These are phyloP conservation scores for Penicillium ucsense DNA, from an alignment of 495 filamentous ascomycete species.

Conservation along the genomic window DNA sequence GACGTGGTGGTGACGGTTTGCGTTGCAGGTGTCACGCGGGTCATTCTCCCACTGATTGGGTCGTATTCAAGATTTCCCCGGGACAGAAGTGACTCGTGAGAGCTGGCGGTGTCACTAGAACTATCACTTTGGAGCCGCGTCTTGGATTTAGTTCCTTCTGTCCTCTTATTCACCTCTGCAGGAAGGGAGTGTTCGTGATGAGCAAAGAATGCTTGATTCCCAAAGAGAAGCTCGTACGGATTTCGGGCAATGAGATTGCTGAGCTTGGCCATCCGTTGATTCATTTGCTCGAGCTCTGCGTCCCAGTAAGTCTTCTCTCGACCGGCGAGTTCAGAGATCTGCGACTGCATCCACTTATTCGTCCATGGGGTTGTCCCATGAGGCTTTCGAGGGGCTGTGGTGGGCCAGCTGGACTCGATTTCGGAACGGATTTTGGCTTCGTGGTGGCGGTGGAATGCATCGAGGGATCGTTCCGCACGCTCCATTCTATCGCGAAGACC, in stretches of 20 bases:
- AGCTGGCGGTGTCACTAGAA: too few species aligned
- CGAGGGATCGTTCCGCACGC: constrained; percentile 4
- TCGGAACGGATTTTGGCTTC: constrained; percentile 7
- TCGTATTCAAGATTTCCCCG: constrained; percentile 18
- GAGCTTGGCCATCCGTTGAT: constrained; percentile 22
- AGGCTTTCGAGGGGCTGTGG: constrained; percentile 1
- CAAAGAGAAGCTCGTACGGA: constrained; percentile 35
- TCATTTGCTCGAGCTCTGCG: constrained; percentile 8
- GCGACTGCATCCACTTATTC: constrained; percentile 6
- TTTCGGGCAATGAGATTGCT: constrained; percentile 30
- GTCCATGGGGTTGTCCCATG: constrained; percentile 4
- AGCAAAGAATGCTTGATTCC: constrained; percentile 20
- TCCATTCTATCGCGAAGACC: constrained; percentile 6
- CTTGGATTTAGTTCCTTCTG: too few species aligned
- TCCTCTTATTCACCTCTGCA: too few species aligned
- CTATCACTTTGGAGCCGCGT: too few species aligned
- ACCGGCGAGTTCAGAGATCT: constrained; percentile 5
- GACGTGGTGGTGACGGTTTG: not conserved
- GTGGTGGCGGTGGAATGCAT: constrained; percentile 9
- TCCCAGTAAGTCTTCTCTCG: constrained; percentile 12
- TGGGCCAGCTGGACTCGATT: constrained; percentile 1
- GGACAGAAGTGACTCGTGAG: too few species aligned
- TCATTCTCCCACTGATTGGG: constrained; percentile 34
- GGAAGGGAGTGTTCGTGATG: not conserved
- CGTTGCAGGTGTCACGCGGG: constrained; percentile 7